Percentiles rank a stretch among this genome's conserved stretches.
Evolutionary conservation across 805 yeast species (phyloP).

Genomic region (Kuraishia capsulata): DNA sequence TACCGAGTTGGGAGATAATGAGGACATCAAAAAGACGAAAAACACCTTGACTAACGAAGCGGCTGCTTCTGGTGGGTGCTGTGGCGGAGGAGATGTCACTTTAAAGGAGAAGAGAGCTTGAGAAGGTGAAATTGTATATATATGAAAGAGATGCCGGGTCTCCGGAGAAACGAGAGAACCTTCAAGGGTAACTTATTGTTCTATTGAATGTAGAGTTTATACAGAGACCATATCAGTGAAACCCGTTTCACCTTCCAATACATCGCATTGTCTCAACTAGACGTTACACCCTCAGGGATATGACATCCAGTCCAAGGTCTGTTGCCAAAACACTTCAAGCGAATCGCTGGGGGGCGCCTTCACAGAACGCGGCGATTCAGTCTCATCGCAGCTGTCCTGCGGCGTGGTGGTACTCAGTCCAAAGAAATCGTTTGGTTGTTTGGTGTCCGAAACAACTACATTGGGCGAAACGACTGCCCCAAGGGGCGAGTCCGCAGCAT

Average conservation of each 20-base stretch:
- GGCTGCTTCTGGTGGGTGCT: constrained; percentile 49
- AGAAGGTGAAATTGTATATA: background rate
- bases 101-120: constrained; percentile 12
- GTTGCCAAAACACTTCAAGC: background rate
- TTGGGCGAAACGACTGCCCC: background rate
- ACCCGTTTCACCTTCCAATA: no score
- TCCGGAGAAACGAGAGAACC: no score
- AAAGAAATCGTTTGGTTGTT: background rate
- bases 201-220: background rate
- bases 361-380: no score
- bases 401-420: background rate
- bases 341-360: background rate
- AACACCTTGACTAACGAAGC: constrained; percentile 23
- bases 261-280: no score
- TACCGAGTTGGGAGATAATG: constrained; percentile 90
- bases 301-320: background rate
- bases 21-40: constrained; percentile 50
- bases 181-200: background rate
- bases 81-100: constrained; percentile 37
- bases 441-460: background rate
- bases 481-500: background rate
- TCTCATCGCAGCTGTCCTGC: background rate
- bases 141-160: no score
- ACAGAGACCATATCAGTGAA: background rate
- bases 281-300: background rate